A percentile compares a stretch with the other conserved stretches of the same genome.
These are phyloP conservation scores for Nicotiana undulata DNA, from an alignment of 257 asterid species.

Conservation along the genomic window DNA sequence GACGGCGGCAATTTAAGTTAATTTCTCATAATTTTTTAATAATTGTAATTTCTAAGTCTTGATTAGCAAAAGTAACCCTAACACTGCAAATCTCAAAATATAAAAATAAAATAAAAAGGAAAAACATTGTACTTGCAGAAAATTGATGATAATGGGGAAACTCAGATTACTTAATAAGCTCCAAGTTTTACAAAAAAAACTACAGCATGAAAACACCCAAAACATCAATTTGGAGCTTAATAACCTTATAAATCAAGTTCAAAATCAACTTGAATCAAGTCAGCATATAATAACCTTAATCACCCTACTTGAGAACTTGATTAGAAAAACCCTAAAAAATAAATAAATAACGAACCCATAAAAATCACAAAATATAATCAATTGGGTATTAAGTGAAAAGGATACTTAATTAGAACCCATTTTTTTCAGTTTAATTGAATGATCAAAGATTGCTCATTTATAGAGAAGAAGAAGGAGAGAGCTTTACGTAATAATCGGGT, in stretches of 20 bases:
- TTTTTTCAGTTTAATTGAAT: neutral
- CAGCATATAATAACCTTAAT: neutral
- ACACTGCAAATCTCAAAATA: neutral
- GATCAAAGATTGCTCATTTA: neutral
- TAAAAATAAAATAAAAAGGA: no score
- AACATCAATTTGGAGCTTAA: neutral
- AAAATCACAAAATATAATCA: neutral
- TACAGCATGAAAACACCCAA: neutral
- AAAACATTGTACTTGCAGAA: neutral
- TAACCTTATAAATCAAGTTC: neutral
- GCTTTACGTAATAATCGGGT: slow-evolving; percentile 53
- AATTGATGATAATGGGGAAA: neutral
- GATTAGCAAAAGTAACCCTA: neutral
- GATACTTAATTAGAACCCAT: neutral
- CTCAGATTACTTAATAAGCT: neutral
- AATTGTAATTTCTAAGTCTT: neutral
- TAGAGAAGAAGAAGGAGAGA: neutral
- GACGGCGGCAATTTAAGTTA: no score
- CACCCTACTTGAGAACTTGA: neutral
- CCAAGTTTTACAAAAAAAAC: neutral
- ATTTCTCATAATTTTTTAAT: no score
- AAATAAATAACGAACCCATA: no score
- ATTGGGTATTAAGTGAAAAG: neutral
- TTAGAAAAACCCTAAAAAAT: neutral
- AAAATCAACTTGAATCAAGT: neutral